Base-by-base conservation (phyloP, 1,284 basidiomycete genomes). In the Ceratobasidium sp. region DNA sequence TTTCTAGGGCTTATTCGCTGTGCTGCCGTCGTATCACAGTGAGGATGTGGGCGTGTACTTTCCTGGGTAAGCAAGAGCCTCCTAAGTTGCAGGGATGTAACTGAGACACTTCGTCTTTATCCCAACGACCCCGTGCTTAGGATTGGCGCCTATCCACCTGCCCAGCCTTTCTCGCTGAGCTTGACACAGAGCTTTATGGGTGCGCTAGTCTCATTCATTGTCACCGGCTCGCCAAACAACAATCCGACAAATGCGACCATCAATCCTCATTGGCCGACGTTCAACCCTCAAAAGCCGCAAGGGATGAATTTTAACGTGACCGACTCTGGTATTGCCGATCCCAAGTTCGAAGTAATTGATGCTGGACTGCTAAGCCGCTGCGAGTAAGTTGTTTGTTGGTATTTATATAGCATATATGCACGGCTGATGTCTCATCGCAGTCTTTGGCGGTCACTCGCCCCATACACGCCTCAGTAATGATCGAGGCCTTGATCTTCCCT, bases 121-220 rank as follows among this genome's bases (percentile, higher is more conserved):
- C n/a, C n/a, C n/a, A n/a, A n/a, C 32, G 21, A 55, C 8, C n/a
- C 32, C 14, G 8, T 43, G n/a, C 26, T 14, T 46, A 69, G 66
- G 7, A 55, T 28, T 30, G 43, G 35, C 32, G 21, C 66, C 16
- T 41, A 28, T 28, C 35, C 21, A 41, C 66, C 66, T 11, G 38
- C 66, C 7, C 66, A 69, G 47, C 66, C 66, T 2, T 69, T 57
- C 32, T 55, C 66, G 9, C 49, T 57, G 41, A 69, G 66, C 50
- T 52, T 57, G 2, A 57, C 52, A n/a, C 52, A 69, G 30, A 69
- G 66, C n/a, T 69, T 69, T 26, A 47, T 57, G 66, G 66, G 66
- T 18, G 50, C 66, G 9, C 66, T 69, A 26, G 38, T 69, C 23
- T 69, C 66, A 18, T 69, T 69, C 16, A 69, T 69, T 52, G 41